Percentiles rank a stretch among this genome's conserved stretches.
Conservation (phyloP, 495 filamentous ascomycete species). For the Penicillium fimorum region DNA sequence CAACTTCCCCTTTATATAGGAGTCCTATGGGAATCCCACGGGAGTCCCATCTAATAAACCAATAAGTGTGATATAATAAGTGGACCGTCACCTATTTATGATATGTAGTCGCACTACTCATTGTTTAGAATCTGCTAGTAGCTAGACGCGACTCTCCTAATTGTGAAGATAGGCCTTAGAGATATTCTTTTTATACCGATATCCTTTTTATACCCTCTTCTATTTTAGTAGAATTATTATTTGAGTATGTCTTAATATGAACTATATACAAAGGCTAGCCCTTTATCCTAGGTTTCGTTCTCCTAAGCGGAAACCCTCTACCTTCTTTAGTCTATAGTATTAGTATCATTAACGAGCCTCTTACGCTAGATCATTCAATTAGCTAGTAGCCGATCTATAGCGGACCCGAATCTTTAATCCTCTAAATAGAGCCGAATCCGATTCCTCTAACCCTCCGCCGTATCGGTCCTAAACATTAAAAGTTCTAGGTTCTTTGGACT, state of each 20-base stretch:
- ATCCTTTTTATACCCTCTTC: too few relatives aligned
- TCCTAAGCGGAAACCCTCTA: neutral
- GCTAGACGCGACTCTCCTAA: too few relatives aligned
- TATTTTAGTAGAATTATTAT: neutral
- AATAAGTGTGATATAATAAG: too few relatives aligned
- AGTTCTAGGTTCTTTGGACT: neutral
- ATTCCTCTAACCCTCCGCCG: neutral
- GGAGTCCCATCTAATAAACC: neutral
- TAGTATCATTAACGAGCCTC: too few relatives aligned
- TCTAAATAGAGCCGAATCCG: neutral
- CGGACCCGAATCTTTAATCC: neutral
- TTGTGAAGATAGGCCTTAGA: too few relatives aligned
- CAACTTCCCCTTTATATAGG: neutral
- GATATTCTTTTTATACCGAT: too few relatives aligned
- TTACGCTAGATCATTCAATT: too few relatives aligned
- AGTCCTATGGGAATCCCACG: neutral
- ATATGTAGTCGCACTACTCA: too few relatives aligned
- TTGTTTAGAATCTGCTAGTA: too few relatives aligned
- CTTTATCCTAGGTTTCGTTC: neutral
- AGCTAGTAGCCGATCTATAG: too few relatives aligned
- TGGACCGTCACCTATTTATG: too few relatives aligned
- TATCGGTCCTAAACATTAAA: neutral
- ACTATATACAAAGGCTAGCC: neutral
- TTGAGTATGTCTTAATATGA: neutral
- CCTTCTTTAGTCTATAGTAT: too few relatives aligned